These are phyloP conservation scores for Paraconiothyrium sp. DNA, from an alignment of 2,329 filamentous ascomycete genomes.

Conservation along the genomic window DNA sequence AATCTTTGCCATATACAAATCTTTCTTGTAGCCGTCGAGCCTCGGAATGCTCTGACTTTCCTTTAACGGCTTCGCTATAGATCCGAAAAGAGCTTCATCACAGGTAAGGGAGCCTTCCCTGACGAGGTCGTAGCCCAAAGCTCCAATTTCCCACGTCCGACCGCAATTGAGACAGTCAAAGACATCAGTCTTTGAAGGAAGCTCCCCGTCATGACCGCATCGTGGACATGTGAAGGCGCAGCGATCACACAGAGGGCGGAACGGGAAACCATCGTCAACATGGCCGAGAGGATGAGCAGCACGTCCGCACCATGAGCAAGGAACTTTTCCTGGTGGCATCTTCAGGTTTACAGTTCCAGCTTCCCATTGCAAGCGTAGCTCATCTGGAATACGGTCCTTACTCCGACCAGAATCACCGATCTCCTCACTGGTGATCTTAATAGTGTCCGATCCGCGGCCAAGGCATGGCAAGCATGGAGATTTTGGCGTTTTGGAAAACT, in stretches of 20 bases:
- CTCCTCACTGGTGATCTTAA: constrained; percentile 48
- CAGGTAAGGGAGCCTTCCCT: constrained; percentile 18
- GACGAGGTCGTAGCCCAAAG: constrained; percentile 50
- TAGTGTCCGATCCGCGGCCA: constrained; percentile 18
- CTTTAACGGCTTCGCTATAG: too few relatives aligned
- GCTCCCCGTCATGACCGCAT: constrained; percentile 40
- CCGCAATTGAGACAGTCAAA: constrained; percentile 46
- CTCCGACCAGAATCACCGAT: constrained; percentile 52
- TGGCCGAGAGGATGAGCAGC: constrained; percentile 34
- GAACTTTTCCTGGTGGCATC: constrained; percentile 38
- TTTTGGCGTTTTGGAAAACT: constrained; percentile 25
- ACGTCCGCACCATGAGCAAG: constrained; percentile 46
- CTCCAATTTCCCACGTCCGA: constrained; percentile 48
- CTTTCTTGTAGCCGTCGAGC: constrained; percentile 25
- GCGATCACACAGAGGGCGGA: constrained; percentile 48
- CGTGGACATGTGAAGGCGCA: constrained; percentile 56
- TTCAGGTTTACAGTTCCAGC: constrained; percentile 13
- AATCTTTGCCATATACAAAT: constrained; percentile 17
- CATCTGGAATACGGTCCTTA: constrained; percentile 53
- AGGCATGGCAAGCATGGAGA: constrained; percentile 31
- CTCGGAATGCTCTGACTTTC: constrained; percentile 19
- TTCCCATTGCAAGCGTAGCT: constrained; percentile 43
- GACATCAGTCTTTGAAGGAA: constrained; percentile 17
- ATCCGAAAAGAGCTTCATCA: neutral
- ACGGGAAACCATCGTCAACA: neutral